Evolutionary conservation across 495 filamentous ascomycete genomes (phyloP).

Genomic region (Lindgomyces ingoldianus): DNA sequence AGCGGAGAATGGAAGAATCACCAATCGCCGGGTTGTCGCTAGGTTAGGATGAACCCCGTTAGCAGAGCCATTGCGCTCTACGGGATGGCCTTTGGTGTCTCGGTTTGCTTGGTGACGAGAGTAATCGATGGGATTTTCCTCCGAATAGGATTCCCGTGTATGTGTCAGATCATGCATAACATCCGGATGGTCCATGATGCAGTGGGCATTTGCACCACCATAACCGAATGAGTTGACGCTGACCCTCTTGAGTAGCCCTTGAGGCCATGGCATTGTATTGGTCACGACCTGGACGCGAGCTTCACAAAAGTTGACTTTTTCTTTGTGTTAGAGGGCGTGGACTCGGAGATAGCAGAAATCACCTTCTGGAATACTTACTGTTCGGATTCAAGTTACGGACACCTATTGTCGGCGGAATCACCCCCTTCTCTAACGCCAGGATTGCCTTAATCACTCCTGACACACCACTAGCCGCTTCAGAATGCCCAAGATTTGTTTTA

Average conservation of each 20-base stretch:
- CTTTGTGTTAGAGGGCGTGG: no score
- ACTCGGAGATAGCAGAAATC: no score
- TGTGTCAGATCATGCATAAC: neutral
- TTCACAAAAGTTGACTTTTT: slow-evolving; percentile 19
- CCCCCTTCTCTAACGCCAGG: slow-evolving; percentile 36
- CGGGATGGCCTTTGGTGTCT: no score
- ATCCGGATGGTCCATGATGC: slow-evolving; percentile 22
- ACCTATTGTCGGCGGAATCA: slow-evolving; percentile 31
- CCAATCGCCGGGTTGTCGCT: neutral
- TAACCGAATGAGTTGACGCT: slow-evolving; percentile 30
- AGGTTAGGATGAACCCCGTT: neutral
- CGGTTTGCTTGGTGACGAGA: no score
- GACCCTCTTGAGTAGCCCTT: neutral
- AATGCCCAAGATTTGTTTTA: slow-evolving; percentile 46
- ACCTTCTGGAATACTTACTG: no score
- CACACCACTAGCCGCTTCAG: slow-evolving; percentile 41
- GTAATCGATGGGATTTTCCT: no score
- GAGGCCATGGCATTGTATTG: slow-evolving; percentile 27
- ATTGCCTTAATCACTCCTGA: slow-evolving; percentile 40
- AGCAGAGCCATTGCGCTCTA: neutral
- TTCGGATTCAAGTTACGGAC: slow-evolving; percentile 26
- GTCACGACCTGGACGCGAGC: slow-evolving; percentile 11
- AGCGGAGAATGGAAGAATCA: slow-evolving; percentile 24
- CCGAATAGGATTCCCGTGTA: no score
- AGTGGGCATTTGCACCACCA: slow-evolving; percentile 30